phyloP scores from a whole-genome alignment of 441 rosid genomes.

The Corymbia citriodora region DNA sequence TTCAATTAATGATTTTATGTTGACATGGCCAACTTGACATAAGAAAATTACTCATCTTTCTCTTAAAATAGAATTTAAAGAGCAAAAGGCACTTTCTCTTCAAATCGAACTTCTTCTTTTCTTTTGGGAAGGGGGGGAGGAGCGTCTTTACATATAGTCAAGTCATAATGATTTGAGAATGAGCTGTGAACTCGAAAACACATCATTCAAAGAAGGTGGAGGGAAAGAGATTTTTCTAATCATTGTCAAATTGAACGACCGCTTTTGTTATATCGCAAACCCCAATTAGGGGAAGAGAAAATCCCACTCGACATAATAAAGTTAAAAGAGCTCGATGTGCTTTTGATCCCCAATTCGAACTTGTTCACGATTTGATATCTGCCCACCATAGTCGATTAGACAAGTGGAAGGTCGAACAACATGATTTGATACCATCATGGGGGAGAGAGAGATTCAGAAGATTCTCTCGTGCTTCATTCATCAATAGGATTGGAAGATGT shows the following conservation, averaged over 20 bases:
- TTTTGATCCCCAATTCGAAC: not conserved
- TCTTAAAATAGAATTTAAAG: not conserved
- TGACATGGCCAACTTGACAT: not conserved
- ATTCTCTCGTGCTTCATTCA: not conserved
- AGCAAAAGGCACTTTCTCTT: not conserved
- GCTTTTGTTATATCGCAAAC: not conserved
- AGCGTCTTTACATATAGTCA: not conserved
- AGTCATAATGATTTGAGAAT: not conserved
- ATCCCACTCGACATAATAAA: not conserved
- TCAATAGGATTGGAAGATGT: not conserved
- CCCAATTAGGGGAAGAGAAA: not conserved
- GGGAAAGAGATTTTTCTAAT: not conserved
- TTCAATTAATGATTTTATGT: not conserved
- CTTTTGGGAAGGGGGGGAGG: not conserved
- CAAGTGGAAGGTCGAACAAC: not conserved
- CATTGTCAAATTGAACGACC: not conserved
- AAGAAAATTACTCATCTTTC: not conserved
- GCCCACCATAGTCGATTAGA: not conserved
- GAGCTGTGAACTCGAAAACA: not conserved
- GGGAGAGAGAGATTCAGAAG: not conserved
- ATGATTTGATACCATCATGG: not conserved
- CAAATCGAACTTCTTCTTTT: not conserved
- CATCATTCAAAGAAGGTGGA: not conserved
- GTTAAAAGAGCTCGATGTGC: not conserved
- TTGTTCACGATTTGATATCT: not conserved